These are phyloP conservation scores for Leishmania tarentolae DNA, from an alignment of 208 protist species.

Conservation along the genomic window DNA sequence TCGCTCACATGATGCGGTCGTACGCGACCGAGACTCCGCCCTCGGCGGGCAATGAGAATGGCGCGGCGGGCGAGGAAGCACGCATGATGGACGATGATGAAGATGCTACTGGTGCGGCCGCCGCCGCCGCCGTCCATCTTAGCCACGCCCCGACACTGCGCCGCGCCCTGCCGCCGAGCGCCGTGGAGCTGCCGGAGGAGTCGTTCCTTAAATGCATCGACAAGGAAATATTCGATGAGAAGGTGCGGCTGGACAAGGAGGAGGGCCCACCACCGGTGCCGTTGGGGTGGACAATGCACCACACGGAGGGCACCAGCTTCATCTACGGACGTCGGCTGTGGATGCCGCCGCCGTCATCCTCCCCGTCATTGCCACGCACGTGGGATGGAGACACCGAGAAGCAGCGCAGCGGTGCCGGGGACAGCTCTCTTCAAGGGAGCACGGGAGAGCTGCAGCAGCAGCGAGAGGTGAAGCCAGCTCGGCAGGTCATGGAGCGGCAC, in stretches of 20 bases:
- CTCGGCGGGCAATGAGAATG: background rate
- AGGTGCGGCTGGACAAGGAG: slow-evolving; percentile 79
- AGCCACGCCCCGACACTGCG: slow-evolving; percentile 43
- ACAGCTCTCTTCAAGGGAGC: background rate
- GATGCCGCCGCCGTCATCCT: slow-evolving; percentile 45
- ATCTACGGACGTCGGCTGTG: slow-evolving; percentile 78
- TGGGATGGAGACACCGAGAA: background rate
- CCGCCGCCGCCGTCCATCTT: background rate
- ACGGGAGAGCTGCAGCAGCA: background rate
- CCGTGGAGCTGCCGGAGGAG: slow-evolving; percentile 56
- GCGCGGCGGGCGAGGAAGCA: background rate
- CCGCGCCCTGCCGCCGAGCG: slow-evolving; percentile 49
- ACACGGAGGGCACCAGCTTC: slow-evolving; percentile 66
- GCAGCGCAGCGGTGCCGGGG: background rate
- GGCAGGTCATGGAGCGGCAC: slow-evolving; percentile 54
- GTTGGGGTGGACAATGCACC: slow-evolving; percentile 74
- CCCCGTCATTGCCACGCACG: background rate
- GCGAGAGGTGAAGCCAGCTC: background rate
- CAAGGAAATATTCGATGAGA: slow-evolving; percentile 88
- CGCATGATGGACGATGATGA: background rate
- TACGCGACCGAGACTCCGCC: slow-evolving; percentile 8
- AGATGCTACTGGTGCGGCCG: too few relatives aligned
- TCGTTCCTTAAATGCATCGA: slow-evolving; percentile 83
- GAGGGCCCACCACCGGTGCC: slow-evolving; percentile 64
- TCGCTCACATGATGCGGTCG: background rate